Base-by-base conservation (phyloP, 768 basidiomycete species). In the Cyclocybe cylindracea region DNA sequence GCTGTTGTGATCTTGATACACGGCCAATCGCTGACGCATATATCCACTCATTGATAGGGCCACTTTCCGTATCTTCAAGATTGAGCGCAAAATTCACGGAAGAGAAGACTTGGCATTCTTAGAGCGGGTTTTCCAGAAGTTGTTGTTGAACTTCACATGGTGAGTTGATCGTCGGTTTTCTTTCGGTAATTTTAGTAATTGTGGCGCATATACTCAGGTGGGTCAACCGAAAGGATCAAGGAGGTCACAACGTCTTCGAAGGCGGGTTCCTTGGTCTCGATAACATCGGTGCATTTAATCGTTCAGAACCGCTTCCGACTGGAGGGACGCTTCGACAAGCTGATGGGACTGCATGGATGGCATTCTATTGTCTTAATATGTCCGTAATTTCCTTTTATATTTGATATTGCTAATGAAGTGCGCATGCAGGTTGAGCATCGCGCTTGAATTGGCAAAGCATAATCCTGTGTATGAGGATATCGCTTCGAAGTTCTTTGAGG, bases 301-400 rank as follows among this genome's bases (percentile, higher is more conserved):
- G 97, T 42, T 97, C 94, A 2, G 97, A 99, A 68, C 91, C 94
- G 24, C 72, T 99, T 19, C 97, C 97, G 6, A 98, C 95, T 5
- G 96, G 96, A 33, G 97, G 97, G 7, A 83, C 74, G 13, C 77
- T 99, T 52, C 94, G 96, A 48, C 97, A 99, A 72, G 94, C 97
- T 7, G 97, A 99, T 66, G 96, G 96, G 7, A 99, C 97, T 5
- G 93, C 96, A 0, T 99, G 97, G 97, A 99, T 99, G 97, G 97
- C 94, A 32, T 99, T 98, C 75, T 99, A 96, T 70, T 94, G 88
- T 59, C 71, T 98, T 51, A 97, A 97, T 64, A 98, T 98, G 97
- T 91, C 54, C 60, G 83, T 61, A 24, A 24, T 29, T 7, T 33
- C 35, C 39, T 45, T 31, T 34, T 53, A 10, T 7, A 29, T 44